phyloP scores from a whole-genome alignment of 2,329 filamentous ascomycete genomes.

The Claviceps sp. region DNA sequence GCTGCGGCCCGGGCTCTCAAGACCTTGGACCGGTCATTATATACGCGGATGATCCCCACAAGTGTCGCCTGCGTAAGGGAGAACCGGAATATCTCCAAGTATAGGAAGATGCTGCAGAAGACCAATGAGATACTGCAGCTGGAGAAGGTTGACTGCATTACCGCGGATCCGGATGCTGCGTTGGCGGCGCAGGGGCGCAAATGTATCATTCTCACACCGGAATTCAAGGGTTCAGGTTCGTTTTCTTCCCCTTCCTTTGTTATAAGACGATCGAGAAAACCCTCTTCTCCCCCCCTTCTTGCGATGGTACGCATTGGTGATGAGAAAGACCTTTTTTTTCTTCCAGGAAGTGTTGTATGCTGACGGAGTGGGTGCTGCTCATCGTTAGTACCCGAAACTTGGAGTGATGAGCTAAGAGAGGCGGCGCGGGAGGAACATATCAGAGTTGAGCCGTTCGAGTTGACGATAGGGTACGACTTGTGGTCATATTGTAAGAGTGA shows the following conservation, averaged over 20 bases:
- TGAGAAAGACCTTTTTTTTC: not conserved
- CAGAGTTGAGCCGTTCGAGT: conserved; percentile 58
- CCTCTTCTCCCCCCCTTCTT: not conserved
- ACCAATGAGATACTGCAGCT: conserved; percentile 52
- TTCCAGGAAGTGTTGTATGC: not conserved
- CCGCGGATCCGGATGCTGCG: conserved; percentile 45
- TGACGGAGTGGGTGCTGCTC: not conserved
- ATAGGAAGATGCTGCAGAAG: conserved; percentile 51
- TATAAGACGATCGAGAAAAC: not conserved
- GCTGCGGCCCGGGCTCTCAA: conserved; percentile 61
- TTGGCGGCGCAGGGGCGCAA: conserved; percentile 43
- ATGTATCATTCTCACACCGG: conserved; percentile 45
- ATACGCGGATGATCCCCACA: conserved; percentile 61
- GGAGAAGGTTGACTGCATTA: conserved; percentile 51
- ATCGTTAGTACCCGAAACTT: conserved; percentile 45
- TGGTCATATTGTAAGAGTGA: conserved; percentile 63
- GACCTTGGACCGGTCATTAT: conserved; percentile 71
- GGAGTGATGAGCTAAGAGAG: conserved; percentile 57
- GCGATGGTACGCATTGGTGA: too few relatives aligned
- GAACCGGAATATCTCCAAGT: conserved; percentile 58
- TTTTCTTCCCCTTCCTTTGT: conserved; percentile 2
- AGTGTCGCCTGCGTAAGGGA: conserved; percentile 69
- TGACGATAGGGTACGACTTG: conserved; percentile 69
- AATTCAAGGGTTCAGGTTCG: conserved; percentile 39
- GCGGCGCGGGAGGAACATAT: conserved; percentile 57